phyloP scores from a whole-genome alignment of 73 alveolate species.

The Paramecium caudatum region DNA sequence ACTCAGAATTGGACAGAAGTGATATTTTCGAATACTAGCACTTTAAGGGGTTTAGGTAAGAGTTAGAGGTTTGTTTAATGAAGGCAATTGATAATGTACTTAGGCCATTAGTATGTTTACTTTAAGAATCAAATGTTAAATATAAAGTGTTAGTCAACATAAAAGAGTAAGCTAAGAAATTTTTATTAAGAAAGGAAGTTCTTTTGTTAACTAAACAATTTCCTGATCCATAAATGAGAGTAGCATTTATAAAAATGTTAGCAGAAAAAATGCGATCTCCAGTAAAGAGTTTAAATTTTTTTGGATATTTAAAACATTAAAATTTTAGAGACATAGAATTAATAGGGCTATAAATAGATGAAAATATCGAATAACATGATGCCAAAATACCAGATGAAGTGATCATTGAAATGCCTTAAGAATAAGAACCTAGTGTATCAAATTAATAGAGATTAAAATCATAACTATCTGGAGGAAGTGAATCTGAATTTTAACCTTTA shows the following conservation, averaged over 20 bases:
- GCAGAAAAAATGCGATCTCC: slow-evolving; percentile 41
- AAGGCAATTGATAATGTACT: slow-evolving; percentile 43
- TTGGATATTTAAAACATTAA: neutral
- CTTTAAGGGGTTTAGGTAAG: slow-evolving; percentile 21
- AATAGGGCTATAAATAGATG: slow-evolving; percentile 7
- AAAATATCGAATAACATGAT: neutral
- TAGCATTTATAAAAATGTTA: neutral
- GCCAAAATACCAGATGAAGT: too few species aligned
- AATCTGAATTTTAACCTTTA: slow-evolving; percentile 11
- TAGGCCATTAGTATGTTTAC: neutral
- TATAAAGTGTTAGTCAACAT: neutral
- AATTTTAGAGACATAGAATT: slow-evolving; percentile 50
- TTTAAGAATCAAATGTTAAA: neutral
- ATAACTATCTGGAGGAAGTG: neutral
- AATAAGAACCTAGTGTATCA: neutral
- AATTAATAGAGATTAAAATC: neutral
- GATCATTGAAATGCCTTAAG: too few species aligned
- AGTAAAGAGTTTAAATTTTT: neutral
- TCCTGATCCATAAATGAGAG: slow-evolving; percentile 61
- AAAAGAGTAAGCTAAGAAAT: neutral
- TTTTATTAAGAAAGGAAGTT: neutral
- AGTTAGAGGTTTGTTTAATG: slow-evolving; percentile 49
- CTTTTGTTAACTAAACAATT: neutral
- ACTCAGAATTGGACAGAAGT: slow-evolving; percentile 4
- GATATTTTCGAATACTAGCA: slow-evolving; percentile 3